Conservation (phyloP, 768 basidiomycete genomes). For the Cystobasidium tubakii region DNA sequence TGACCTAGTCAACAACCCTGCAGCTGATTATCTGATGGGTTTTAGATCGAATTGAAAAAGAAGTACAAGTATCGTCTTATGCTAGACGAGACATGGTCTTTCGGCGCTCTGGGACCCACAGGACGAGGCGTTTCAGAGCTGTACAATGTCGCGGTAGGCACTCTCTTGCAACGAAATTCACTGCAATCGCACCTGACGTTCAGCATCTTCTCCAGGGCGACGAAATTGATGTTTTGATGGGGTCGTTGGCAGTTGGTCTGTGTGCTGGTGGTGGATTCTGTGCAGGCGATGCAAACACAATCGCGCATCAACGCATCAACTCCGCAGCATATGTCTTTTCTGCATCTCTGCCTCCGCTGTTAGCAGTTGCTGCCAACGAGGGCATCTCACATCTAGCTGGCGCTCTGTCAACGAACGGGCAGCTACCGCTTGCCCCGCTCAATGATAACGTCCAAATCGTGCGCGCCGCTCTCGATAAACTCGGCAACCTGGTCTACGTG, state of each 20-base stretch:
- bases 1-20: background rate
- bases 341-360: constrained; percentile 82
- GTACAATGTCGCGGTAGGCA: constrained; percentile 78
- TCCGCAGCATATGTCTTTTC: constrained; percentile 93
- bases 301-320: constrained; percentile 95
- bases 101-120: constrained; percentile 84
- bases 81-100: constrained; percentile 87
- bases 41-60: constrained; percentile 84
- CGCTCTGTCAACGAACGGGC: constrained; percentile 37
- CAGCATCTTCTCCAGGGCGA: constrained; percentile 58
- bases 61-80: constrained; percentile 95
- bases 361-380: constrained; percentile 79
- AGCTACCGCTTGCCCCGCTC: constrained; percentile 60
- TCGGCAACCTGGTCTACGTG: constrained; percentile 70
- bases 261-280: constrained; percentile 89
- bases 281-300: constrained; percentile 72
- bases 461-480: constrained; percentile 70
- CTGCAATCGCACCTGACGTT: no score
- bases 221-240: constrained; percentile 91
- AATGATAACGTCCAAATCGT: constrained; percentile 74
- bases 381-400: constrained; percentile 68
- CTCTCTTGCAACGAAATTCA: background rate
- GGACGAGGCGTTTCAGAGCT: constrained; percentile 92
- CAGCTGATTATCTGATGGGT: background rate
- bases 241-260: constrained; percentile 77